Evolutionary conservation across 768 basidiomycete genomes (phyloP), one percentile per base, ranked within the genome.

Genomic region (Fomitopsis serialis): DNA sequence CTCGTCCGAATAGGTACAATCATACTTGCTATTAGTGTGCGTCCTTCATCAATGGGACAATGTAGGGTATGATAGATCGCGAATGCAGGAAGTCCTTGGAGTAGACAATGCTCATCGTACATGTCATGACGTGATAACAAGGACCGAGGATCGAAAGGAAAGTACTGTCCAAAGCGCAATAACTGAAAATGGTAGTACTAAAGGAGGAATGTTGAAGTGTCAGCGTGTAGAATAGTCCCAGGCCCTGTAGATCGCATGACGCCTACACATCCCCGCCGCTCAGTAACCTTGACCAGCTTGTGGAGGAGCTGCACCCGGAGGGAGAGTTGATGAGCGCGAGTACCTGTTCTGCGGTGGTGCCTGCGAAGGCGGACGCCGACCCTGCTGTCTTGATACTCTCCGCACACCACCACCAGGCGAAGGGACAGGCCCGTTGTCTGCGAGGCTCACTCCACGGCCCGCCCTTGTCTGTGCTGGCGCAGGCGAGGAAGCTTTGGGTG

Each of bases 371-470:
- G 84, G 78, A 43, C 88, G 73, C 59, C 84, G 76, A 36, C 70
- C 70, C 9, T 73, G 63, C 45, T 78, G 81, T 61, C 89, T 74
- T 45, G 89, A 79, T 24, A 95, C 88, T 53, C 92, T 72, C 37
- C 92, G 79, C 24, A 93, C 92, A 50, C 87, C 86, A 17, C 88
- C 50, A 19, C 45, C 84, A 9, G 83, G 79, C 34, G 80, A 79
- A 37, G 89, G 85, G 2, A 94, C 88, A 36, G 91, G 92, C 13
- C 95, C 95, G 61, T 80, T 72, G 59, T 98, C 95, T 51, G 80
- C 80, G 52, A 98, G 69, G 43, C 85, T 85, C 45, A 97, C 78
- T 22, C 94, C 92, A 11, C 89, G 80, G 5, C 47, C 44, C 40
- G 55, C 59, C 50, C 57, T 54, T 24, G 52, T 24, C 23, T 27